Base-by-base conservation (phyloP, 1,284 basidiomycete genomes). In the Apiotrichum brassicae region DNA sequence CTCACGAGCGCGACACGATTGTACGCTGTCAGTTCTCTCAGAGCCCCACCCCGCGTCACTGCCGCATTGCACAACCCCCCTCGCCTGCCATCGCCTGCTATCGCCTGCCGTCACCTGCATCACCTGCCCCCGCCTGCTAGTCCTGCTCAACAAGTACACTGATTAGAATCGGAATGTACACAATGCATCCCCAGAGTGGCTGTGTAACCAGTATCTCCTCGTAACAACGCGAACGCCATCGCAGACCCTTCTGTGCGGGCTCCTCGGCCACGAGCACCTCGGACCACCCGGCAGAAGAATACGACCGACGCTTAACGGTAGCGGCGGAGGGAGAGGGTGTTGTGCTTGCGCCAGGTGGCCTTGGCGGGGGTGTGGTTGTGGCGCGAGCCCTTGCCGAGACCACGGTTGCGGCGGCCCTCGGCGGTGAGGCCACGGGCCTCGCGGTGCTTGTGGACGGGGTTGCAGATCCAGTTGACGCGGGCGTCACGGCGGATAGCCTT, bases 391-490 rank as follows among this genome's bases (percentile, higher is more conserved):
- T 97, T 97, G 79, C 92, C 93, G 68, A 97, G 76, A 68, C 54
- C 87, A 82, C 74, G 63, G 73, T 75, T 75, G 80, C 91, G 85
- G 79, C 97, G 97, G 72, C 94, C 94, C 62, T 89, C 84, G 71
- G 85, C 84, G 68, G 95, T 99, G 65, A 99, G 90, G 64, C 95
- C 95, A 75, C 95, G 90, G 63, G 88, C 82, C 77, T 99, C 95
- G 72, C 95, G 86, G 74, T 86, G 90, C 80, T 97, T 99, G 86
- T 98, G 95, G 49, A 98, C 94, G 23, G 94, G 86, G 76, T 94
- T 92, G 72, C 81, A 80, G 77, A 99, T 98, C 94, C 57, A 68
- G 85, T 90, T 97, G 81, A 99, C 97, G 66, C 91, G 82, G 59
- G 94, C 78, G 73, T 99, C 94, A 59, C 92, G 87, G 60, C 90